These are phyloP conservation scores for Metarhizium rileyi DNA, from an alignment of 2,329 filamentous ascomycete species.

Conservation along the genomic window DNA sequence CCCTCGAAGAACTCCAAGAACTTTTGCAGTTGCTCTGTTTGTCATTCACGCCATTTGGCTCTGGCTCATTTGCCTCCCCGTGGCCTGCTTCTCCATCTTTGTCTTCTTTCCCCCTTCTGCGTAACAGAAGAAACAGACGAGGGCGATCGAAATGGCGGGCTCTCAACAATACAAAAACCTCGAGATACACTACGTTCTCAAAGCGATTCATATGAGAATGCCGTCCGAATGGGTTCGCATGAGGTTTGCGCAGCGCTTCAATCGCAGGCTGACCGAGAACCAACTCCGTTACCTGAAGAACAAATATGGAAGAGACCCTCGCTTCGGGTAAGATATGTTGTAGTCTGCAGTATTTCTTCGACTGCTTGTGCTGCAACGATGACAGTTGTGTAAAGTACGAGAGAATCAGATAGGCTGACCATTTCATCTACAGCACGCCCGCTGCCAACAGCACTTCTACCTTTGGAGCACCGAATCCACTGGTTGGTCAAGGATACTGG, in stretches of 20 bases:
- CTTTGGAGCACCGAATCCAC: not conserved
- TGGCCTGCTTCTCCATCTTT: not conserved
- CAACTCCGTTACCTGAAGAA: constrained; percentile 31
- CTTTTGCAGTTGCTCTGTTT: not conserved
- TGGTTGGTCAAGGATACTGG: not conserved
- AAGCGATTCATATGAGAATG: constrained; percentile 16
- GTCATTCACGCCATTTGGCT: no score
- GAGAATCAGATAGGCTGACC: no score
- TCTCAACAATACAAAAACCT: constrained; percentile 23
- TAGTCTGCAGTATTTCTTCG: not conserved
- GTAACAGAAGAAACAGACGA: not conserved
- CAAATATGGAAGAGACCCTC: constrained; percentile 30
- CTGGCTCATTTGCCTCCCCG: not conserved
- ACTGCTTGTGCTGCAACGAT: not conserved
- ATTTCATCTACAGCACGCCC: not conserved
- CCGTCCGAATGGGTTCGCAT: constrained; percentile 16
- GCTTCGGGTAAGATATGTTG: constrained; percentile 23
- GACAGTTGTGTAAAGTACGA: no score
- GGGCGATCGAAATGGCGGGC: constrained; percentile 20
- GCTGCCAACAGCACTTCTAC: not conserved
- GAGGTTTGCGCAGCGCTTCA: constrained; percentile 19
- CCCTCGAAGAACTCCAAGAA: not conserved
- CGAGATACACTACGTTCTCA: constrained; percentile 26
- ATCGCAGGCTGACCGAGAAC: constrained; percentile 20
- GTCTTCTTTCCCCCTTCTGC: not conserved